Evolutionary conservation across 192 early-diverging fungal genomes (phyloP).

Genomic region (Diversispora epigaea): DNA sequence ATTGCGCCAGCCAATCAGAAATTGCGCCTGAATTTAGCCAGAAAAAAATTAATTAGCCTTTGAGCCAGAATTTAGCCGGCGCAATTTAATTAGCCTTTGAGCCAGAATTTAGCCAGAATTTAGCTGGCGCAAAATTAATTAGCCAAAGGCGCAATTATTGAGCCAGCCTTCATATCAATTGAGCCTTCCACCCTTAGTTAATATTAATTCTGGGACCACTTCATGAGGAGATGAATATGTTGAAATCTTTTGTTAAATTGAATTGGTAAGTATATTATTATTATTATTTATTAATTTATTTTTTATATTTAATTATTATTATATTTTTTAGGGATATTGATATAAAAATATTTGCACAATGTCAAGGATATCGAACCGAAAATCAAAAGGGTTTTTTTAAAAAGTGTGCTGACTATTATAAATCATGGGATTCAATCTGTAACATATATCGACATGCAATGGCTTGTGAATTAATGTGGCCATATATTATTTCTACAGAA

Average conservation of each 20-base stretch:
- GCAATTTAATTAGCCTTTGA: too few species aligned
- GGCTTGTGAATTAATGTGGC: conserved; percentile 24
- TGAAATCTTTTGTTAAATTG: not conserved
- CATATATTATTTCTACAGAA: conserved; percentile 7
- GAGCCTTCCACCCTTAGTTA: too few species aligned
- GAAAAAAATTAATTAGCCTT: too few species aligned
- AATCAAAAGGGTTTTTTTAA: not conserved
- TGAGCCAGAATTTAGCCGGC: too few species aligned
- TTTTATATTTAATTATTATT: too few species aligned
- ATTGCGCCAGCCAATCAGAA: too few species aligned
- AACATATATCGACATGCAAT: conserved; percentile 10
- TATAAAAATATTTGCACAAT: conserved; percentile 8
- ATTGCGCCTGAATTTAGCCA: too few species aligned
- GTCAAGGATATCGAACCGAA: conserved; percentile 3
- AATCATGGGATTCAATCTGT: conserved; percentile 14
- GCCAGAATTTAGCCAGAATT: too few species aligned
- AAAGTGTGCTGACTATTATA: conserved; percentile 10
- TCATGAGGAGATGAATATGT: conserved; percentile 4
- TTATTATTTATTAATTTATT: too few species aligned
- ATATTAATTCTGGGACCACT: not conserved
- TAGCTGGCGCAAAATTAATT: too few species aligned
- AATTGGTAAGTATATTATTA: not conserved
- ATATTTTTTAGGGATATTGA: not conserved
- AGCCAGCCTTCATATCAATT: too few species aligned
- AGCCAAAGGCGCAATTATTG: too few species aligned